These are phyloP conservation scores for Lactifluus rugatus DNA, from an alignment of 768 basidiomycete species.

Conservation along the genomic window DNA sequence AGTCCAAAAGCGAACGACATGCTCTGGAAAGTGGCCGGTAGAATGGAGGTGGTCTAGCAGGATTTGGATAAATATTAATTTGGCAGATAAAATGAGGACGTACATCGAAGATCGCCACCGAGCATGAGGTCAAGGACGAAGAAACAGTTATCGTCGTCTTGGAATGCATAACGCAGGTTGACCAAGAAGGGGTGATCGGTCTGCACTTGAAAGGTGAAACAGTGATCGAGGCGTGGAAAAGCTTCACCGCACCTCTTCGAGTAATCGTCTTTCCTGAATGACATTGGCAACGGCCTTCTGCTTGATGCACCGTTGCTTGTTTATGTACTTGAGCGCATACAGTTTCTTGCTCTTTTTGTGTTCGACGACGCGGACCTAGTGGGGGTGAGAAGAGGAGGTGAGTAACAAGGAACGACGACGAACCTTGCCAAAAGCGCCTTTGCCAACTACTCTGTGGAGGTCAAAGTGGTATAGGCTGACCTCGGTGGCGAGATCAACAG, in stretches of 20 bases:
- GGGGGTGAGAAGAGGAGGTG: neutral
- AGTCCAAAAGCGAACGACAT: slow-evolving; percentile 75
- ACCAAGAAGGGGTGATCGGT: slow-evolving; percentile 86
- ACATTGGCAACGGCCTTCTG: slow-evolving; percentile 44
- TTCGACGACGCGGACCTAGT: slow-evolving; percentile 46
- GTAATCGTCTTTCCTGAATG: slow-evolving; percentile 41
- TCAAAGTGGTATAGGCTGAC: slow-evolving; percentile 94
- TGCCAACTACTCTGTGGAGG: slow-evolving; percentile 89
- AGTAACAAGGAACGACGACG: slow-evolving; percentile 19
- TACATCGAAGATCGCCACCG: slow-evolving; percentile 88
- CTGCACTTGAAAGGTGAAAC: slow-evolving; percentile 29
- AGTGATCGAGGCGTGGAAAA: neutral
- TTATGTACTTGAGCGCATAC: slow-evolving; percentile 49
- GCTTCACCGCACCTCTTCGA: slow-evolving; percentile 36
- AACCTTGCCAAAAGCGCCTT: slow-evolving; percentile 98
- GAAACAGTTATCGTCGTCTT: slow-evolving; percentile 96
- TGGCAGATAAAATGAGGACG: slow-evolving; percentile 25
- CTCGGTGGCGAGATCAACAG: slow-evolving; percentile 48
- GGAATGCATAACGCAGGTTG: slow-evolving; percentile 91
- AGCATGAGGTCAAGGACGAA: slow-evolving; percentile 96
- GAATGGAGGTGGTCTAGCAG: slow-evolving; percentile 75
- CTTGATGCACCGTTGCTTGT: slow-evolving; percentile 43
- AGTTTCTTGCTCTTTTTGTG: slow-evolving; percentile 44
- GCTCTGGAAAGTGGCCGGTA: slow-evolving; percentile 53
- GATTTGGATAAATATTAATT: slow-evolving; percentile 1